Evolutionary conservation across 1,139 yeast species (phyloP).

Genomic region (Kodamaea derodonti): DNA sequence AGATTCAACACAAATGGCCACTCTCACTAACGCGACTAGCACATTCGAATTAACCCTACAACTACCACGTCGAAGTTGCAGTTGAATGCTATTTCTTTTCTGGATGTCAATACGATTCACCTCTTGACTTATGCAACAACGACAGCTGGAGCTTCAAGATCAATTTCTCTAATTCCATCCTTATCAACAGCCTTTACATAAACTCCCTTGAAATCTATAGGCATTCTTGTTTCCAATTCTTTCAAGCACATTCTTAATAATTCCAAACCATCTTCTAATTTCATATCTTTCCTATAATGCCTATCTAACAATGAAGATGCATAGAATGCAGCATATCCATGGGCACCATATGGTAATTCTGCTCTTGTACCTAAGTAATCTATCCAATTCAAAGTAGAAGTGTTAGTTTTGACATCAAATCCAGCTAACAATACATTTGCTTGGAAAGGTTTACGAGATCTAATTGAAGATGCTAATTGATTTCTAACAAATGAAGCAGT

Average conservation of each 20-base stretch:
- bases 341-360: constrained; percentile 92
- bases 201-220: constrained; percentile 92
- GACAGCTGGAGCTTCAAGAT: too few species aligned
- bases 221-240: constrained; percentile 86
- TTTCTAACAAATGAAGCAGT: constrained; percentile 86
- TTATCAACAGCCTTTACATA: constrained; percentile 73
- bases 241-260: constrained; percentile 69
- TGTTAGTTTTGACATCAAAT: constrained; percentile 57
- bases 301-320: constrained; percentile 87
- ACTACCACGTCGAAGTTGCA: too few species aligned
- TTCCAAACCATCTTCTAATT: constrained; percentile 72
- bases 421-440: constrained; percentile 89
- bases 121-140: too few species aligned
- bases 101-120: too few species aligned
- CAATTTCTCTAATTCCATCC: constrained; percentile 60
- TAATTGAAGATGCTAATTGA: constrained; percentile 79
- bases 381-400: constrained; percentile 80
- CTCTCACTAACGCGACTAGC: too few species aligned
- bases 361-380: constrained; percentile 93
- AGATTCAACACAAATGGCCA: too few species aligned
- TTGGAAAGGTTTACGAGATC: constrained; percentile 91
- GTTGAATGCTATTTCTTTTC: too few species aligned
- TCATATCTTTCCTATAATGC: constrained; percentile 79
- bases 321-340: constrained; percentile 95
- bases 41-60: too few species aligned